Evolutionary conservation across 2,329 filamentous ascomycete species (phyloP).

Genomic region (Calonectria pauciramosa): DNA sequence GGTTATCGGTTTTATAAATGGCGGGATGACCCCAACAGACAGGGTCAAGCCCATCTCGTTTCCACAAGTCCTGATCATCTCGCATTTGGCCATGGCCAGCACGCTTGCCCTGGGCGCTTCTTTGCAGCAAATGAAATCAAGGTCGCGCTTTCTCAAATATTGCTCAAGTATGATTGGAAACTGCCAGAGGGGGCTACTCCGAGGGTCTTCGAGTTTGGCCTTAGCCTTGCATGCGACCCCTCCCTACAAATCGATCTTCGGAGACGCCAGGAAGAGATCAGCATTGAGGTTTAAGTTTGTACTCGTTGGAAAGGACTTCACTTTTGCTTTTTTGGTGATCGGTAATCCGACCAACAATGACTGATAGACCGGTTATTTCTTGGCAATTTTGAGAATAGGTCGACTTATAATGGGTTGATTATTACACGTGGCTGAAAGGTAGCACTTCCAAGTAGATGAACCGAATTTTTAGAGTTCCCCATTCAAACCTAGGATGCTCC

Average conservation of each 20-base stretch:
- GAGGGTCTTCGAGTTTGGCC: not conserved
- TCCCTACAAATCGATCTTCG: not conserved
- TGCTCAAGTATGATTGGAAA: not conserved
- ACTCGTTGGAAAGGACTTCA: too few relatives aligned
- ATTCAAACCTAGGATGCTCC: too few relatives aligned
- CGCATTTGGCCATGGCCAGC: not conserved
- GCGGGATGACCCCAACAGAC: not conserved
- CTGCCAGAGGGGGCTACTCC: not conserved
- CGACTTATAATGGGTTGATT: too few relatives aligned
- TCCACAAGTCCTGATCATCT: not conserved
- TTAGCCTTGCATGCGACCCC: not conserved
- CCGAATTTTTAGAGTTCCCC: too few relatives aligned
- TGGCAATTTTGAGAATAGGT: too few relatives aligned
- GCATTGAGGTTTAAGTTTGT: too few relatives aligned
- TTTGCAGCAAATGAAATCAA: not conserved
- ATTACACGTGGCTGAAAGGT: too few relatives aligned
- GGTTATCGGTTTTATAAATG: not conserved
- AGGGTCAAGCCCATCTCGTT: not conserved
- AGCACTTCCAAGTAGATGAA: too few relatives aligned
- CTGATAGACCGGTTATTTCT: too few relatives aligned
- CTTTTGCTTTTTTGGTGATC: too few relatives aligned
- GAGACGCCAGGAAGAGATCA: too few relatives aligned
- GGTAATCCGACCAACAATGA: too few relatives aligned
- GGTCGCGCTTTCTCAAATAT: not conserved
- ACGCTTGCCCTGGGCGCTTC: not conserved